Evolutionary conservation across 306 rosid genomes (phyloP).

Genomic region (Medicago ruthenica): DNA sequence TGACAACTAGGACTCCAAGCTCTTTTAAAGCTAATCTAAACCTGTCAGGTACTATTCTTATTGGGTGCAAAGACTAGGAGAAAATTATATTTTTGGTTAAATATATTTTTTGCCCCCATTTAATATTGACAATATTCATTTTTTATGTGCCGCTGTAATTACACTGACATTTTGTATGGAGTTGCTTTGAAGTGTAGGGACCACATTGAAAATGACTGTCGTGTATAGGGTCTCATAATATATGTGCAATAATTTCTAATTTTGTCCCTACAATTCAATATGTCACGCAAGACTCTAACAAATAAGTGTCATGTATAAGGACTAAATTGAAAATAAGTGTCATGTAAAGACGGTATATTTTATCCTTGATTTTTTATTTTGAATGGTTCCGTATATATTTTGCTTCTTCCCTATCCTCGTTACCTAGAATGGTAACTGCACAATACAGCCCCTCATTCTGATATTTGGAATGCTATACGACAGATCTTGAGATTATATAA

Average conservation of each 20-base stretch:
- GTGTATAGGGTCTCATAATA: background rate
- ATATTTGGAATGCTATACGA: conserved; percentile 9
- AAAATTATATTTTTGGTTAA: conserved; percentile 2
- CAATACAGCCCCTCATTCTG: background rate
- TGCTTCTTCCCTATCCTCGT: background rate
- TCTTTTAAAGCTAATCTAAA: background rate
- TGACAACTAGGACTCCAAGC: conserved; percentile 1
- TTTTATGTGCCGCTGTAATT: background rate
- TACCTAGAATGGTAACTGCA: conserved; percentile 13
- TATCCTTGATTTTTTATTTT: background rate
- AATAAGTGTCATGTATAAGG: background rate
- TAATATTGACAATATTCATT: background rate
- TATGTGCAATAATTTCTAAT: background rate
- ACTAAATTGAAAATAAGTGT: conserved; percentile 13
- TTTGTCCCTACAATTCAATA: background rate
- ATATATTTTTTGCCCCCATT: conserved; percentile 2
- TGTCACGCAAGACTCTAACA: background rate
- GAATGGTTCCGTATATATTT: conserved; percentile 23
- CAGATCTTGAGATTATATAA: conserved; percentile 27
- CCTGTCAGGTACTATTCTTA: background rate
- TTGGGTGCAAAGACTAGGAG: background rate
- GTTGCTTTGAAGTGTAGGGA: background rate
- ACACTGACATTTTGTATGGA: background rate
- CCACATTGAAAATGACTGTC: background rate
- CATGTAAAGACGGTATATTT: background rate